Conservation (phyloP, 768 basidiomycete genomes). For the Tubosaeta brunneosetosa region DNA sequence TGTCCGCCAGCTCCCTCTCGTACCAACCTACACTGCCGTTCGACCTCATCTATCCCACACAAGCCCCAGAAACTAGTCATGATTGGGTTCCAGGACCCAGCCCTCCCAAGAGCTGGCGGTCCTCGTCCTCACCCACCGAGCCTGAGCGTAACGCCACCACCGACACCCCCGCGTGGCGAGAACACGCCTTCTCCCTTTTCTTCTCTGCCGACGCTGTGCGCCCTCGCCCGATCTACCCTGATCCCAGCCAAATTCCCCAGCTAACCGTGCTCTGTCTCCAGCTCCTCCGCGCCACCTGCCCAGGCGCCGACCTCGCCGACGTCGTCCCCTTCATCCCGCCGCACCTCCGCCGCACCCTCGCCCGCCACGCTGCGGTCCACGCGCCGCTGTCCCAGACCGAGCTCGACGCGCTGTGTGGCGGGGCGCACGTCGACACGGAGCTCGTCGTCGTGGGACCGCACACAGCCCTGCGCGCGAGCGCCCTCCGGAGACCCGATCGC, state of each 20-base stretch:
- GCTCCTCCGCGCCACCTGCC: slow-evolving; percentile 38
- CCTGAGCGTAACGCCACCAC: slow-evolving; percentile 13
- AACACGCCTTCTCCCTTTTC: slow-evolving; percentile 51
- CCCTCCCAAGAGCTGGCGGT: slow-evolving; percentile 58
- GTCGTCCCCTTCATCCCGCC: slow-evolving; percentile 49
- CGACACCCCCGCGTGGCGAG: slow-evolving; percentile 43
- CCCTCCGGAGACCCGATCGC: slow-evolving; percentile 31
- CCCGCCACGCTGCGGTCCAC: slow-evolving; percentile 56
- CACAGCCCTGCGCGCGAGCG: slow-evolving; percentile 39
- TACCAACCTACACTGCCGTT: slow-evolving; percentile 44
- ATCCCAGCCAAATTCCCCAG: slow-evolving; percentile 37
- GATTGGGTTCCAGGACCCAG: slow-evolving; percentile 42
- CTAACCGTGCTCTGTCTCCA: slow-evolving; percentile 57
- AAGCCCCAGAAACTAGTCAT: not conserved
- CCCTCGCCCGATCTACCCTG: slow-evolving; percentile 13
- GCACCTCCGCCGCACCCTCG: slow-evolving; percentile 55
- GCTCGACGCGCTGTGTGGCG: slow-evolving; percentile 47
- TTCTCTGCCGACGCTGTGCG: slow-evolving; percentile 24
- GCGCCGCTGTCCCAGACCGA: slow-evolving; percentile 48
- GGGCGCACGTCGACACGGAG: slow-evolving; percentile 57
- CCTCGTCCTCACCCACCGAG: slow-evolving; percentile 11
- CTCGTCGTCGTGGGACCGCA: slow-evolving; percentile 58
- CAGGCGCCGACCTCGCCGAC: slow-evolving; percentile 42
- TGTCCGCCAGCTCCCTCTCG: slow-evolving; percentile 15
- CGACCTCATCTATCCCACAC: slow-evolving; percentile 34